A percentile compares a stretch with the other conserved stretches of the same genome.
Evolutionary conservation across 139 green algal species (phyloP).

Genomic region (Chlamydomonas schloesseri): DNA sequence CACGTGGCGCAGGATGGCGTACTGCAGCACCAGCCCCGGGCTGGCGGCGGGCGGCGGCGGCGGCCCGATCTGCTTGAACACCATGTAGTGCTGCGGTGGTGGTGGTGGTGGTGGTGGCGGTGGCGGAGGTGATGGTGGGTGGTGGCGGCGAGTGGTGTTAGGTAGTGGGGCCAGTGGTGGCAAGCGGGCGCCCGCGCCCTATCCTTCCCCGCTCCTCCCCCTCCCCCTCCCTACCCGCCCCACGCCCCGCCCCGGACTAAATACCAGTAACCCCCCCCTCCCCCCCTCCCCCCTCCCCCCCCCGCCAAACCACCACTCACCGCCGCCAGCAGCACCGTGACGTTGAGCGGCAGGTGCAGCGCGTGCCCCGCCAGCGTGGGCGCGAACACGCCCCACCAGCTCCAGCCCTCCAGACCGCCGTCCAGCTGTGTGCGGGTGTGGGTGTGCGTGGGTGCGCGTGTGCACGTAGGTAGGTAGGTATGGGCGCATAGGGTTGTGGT

Average conservation of each 20-base stretch:
- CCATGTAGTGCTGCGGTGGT: conserved; percentile 30
- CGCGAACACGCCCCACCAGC: conserved; percentile 40
- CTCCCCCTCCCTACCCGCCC: no score
- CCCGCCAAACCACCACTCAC: conserved; percentile 3
- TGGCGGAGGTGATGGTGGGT: no score
- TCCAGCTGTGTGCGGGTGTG: conserved; percentile 9
- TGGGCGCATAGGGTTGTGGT: no score
- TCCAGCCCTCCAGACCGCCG: background rate
- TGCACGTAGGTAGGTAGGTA: no score
- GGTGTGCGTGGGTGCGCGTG: background rate
- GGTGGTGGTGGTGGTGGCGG: background rate
- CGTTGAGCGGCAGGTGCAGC: conserved; percentile 22
- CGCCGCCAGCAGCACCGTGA: background rate
- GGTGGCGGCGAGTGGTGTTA: no score
- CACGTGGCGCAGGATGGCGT: conserved; percentile 25
- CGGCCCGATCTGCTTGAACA: conserved; percentile 56
- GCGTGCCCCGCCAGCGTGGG: conserved; percentile 25
- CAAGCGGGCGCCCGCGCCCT: no score
- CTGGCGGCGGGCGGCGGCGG: conserved; percentile 40
- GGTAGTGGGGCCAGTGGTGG: no score
- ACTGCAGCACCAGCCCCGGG: conserved; percentile 54
- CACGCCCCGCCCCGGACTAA: no score
- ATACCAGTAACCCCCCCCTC: no score
- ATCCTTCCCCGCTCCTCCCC: no score
- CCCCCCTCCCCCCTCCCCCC: background rate